Percentiles rank a stretch among this genome's conserved stretches.
Evolutionary conservation across 2,329 filamentous ascomycete genomes (phyloP).

Genomic region (Microsporum canis): DNA sequence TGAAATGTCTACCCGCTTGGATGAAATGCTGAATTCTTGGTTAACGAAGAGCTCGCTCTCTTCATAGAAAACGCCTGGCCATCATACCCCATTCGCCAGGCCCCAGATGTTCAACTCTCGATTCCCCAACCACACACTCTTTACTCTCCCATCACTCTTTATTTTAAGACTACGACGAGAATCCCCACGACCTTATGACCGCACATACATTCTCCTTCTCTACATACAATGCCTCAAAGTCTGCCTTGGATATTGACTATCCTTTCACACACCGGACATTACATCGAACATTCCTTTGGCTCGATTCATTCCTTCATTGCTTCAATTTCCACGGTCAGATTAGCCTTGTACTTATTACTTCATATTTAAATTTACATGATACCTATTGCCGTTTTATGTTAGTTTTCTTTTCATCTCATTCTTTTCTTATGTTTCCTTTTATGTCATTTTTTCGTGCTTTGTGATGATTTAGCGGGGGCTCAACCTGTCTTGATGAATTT

Average conservation of each 20-base stretch:
- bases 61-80: not conserved
- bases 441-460: not conserved
- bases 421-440: not conserved
- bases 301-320: not conserved
- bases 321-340: not conserved
- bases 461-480: not conserved
- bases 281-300: not conserved
- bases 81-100: not conserved
- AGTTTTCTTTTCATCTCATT: not conserved
- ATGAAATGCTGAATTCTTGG: conserved; percentile 76
- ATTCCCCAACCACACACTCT: not conserved
- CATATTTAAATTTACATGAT: not conserved
- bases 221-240: not conserved
- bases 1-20: conserved; percentile 80
- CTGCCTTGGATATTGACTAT: not conserved
- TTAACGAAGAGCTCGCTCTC: conserved; percentile 39
- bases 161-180: not conserved
- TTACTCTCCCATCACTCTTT: not conserved
- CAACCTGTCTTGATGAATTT: not conserved
- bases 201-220: not conserved
- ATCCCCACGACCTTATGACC: not conserved
- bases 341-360: not conserved
- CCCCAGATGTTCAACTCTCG: no score
- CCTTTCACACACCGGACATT: not conserved
- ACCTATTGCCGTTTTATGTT: not conserved